Conservation (phyloP, 139 green algal genomes). For the Tetraselmis chui region DNA sequence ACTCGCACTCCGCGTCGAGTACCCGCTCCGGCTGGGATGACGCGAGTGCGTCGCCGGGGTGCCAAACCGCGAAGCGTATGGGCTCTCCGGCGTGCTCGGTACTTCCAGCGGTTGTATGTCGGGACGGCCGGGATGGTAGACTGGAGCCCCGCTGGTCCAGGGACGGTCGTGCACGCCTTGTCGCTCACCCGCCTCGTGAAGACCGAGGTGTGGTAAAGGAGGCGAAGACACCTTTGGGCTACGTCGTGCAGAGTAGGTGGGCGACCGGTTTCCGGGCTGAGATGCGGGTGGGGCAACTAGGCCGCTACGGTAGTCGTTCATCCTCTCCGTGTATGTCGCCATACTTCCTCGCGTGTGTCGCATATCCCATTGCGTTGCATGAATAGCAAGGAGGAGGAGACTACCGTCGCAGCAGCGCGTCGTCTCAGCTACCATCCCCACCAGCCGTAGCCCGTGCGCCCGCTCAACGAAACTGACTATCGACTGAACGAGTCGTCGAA, state of each 20-base stretch:
- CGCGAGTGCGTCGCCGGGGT: slow-evolving; percentile 13
- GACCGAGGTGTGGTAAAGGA: neutral
- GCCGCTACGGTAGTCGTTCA: slow-evolving; percentile 26
- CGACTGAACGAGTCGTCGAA: neutral
- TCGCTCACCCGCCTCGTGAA: neutral
- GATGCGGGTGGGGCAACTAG: slow-evolving; percentile 25
- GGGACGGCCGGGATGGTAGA: neutral
- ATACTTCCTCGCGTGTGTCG: slow-evolving; percentile 20
- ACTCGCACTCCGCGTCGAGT: slow-evolving; percentile 2
- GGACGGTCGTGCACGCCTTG: neutral
- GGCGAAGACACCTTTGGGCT: neutral
- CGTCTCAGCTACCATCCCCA: slow-evolving; percentile 29
- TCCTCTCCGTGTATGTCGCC: slow-evolving; percentile 38
- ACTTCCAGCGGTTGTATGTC: no score
- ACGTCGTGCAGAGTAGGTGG: slow-evolving; percentile 4
- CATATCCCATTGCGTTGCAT: slow-evolving; percentile 24
- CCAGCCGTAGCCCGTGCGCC: slow-evolving; percentile 23
- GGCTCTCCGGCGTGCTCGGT: no score
- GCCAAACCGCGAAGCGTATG: slow-evolving; percentile 6
- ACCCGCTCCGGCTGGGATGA: neutral
- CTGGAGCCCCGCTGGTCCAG: neutral
- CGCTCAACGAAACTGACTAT: slow-evolving; percentile 25
- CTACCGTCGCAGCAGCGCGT: neutral
- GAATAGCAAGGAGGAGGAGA: slow-evolving; percentile 8
- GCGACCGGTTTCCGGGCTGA: slow-evolving; percentile 9